A percentile compares a stretch with the other conserved stretches of the same genome.
These are phyloP conservation scores for Piromyces finnis DNA, from an alignment of 192 early-diverging fungal species.

Conservation along the genomic window DNA sequence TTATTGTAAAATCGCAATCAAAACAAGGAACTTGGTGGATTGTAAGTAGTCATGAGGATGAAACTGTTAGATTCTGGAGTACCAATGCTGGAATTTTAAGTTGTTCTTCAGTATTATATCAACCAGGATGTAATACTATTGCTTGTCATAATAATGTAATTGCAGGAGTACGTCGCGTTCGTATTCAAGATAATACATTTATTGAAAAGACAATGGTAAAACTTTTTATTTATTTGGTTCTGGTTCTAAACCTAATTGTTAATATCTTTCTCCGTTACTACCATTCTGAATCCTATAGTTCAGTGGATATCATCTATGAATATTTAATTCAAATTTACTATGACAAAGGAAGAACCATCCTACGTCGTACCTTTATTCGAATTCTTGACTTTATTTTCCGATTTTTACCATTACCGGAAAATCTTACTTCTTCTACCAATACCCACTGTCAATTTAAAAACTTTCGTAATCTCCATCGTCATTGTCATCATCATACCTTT, in stretches of 20 bases:
- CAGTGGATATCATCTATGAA: neutral
- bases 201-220: neutral
- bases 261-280: neutral
- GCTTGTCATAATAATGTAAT: neutral
- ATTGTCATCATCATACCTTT: neutral
- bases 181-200: neutral
- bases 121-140: neutral
- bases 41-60: neutral
- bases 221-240: neutral
- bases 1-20: neutral
- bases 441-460: neutral
- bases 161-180: neutral
- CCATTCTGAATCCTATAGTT: neutral
- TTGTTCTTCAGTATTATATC: neutral
- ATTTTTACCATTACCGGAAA: neutral
- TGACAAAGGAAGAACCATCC: neutral
- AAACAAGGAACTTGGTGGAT: neutral
- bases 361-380: neutral
- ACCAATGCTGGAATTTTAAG: neutral
- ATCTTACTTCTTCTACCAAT: neutral
- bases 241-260: neutral
- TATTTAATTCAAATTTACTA: neutral
- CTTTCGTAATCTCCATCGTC: neutral
- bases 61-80: neutral
- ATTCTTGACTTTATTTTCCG: neutral